A percentile compares a stretch with the other conserved stretches of the same genome.
These are phyloP conservation scores for Mitragyna speciosa DNA, from an alignment of 257 asterid species.

Conservation along the genomic window DNA sequence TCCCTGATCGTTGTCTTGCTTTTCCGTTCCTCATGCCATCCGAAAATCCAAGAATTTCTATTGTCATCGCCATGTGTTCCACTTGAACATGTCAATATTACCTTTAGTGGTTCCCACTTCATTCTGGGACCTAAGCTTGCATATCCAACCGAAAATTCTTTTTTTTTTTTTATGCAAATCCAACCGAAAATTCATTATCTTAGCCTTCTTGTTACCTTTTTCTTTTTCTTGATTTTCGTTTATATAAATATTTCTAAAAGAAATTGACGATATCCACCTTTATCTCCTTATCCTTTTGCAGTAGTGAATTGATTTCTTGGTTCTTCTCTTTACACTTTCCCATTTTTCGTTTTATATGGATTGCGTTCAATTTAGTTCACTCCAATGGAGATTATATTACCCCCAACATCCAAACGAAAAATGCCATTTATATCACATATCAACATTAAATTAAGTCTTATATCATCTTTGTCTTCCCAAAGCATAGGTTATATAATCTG, in stretches of 20 bases:
- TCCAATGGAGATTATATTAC: neutral
- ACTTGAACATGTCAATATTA: conserved; percentile 26
- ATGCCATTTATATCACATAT: neutral
- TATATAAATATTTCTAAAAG: neutral
- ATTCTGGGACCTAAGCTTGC: conserved; percentile 4
- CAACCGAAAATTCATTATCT: conserved; percentile 1
- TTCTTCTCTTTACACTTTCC: neutral
- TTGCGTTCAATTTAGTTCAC: neutral
- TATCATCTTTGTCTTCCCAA: neutral
- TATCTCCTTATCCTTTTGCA: conserved; percentile 36
- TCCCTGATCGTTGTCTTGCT: neutral
- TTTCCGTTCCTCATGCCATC: neutral
- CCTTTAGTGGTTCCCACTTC: conserved; percentile 24
- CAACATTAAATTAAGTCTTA: too few species aligned
- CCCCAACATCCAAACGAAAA: neutral
- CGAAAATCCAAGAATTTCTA: conserved; percentile 19
- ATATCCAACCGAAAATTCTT: conserved; percentile 13
- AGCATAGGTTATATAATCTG: too few species aligned
- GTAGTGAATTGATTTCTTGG: neutral
- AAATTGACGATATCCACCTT: conserved; percentile 31
- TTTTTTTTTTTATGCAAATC: too few species aligned
- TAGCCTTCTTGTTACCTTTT: neutral
- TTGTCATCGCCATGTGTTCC: conserved; percentile 17
- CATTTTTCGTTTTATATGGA: neutral
- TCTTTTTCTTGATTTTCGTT: neutral